These are phyloP conservation scores for Aspergillus sp. DNA, from an alignment of 2,329 filamentous ascomycete genomes.

Conservation along the genomic window DNA sequence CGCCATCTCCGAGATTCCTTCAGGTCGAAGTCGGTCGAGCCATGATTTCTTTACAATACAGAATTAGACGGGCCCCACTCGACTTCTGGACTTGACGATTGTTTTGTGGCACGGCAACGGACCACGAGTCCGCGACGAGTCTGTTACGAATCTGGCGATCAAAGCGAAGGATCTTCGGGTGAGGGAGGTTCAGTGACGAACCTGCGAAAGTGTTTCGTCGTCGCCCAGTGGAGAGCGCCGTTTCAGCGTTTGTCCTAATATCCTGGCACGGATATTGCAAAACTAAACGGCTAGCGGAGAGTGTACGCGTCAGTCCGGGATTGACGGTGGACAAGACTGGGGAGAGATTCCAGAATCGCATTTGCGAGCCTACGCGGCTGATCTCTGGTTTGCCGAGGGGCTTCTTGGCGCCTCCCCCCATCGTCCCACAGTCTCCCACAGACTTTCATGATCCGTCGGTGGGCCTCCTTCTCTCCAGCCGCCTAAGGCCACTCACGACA, in stretches of 20 bases:
- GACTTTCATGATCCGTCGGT: neutral
- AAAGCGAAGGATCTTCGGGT: neutral
- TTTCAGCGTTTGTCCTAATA: neutral
- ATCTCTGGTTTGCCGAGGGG: slow-evolving; percentile 14
- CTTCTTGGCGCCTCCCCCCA: slow-evolving; percentile 24
- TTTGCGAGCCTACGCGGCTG: slow-evolving; percentile 22
- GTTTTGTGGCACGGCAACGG: neutral
- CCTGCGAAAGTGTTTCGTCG: neutral
- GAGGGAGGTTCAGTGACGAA: neutral
- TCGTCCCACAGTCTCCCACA: neutral
- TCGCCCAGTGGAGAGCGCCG: neutral
- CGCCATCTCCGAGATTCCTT: neutral
- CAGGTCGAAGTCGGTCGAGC: neutral
- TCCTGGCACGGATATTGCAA: neutral
- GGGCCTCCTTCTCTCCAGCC: slow-evolving; percentile 6
- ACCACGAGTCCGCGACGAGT: neutral
- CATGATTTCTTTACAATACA: neutral
- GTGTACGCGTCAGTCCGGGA: slow-evolving; percentile 7
- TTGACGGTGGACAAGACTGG: slow-evolving; percentile 2
- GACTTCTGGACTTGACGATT: neutral
- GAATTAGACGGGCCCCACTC: neutral
- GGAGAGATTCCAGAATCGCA: slow-evolving; percentile 10
- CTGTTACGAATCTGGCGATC: neutral
- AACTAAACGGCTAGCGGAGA: neutral
- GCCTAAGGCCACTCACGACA: slow-evolving; percentile 3